Base-by-base conservation (phyloP, 1,284 basidiomycete genomes). In the Phenoliferia sp. region DNA sequence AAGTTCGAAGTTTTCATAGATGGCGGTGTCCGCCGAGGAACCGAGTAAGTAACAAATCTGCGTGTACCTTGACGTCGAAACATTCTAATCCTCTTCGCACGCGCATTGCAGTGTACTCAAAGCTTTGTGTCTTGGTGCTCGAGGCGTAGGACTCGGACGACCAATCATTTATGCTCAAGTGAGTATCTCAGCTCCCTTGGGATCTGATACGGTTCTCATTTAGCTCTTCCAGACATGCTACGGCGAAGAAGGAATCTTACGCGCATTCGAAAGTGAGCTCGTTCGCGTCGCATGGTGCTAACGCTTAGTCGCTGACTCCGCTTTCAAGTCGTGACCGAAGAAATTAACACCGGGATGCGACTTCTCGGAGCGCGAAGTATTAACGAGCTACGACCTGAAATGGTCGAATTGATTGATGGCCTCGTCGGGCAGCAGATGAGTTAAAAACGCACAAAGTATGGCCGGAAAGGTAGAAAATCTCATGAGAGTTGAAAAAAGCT, bases 41-140 rank as follows among this genome's bases (percentile, higher is more conserved):
- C 90, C 84, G 92, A 94, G 66, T 68, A 52, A 57, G 66, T 56
- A 4, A 19, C 1, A 9, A 33, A 15, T 6, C 9, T 52, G 22
- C 48, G 48, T 7, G 22, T 52, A n/a, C n/a, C n/a, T n/a, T n/a
- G n/a, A n/a, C n/a, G 48, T 7, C 6, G 19, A 52, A 26, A 26
- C 48, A 19, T 52, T 6, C 7, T 52, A 22, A 6, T 52, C 7
- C 19, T 52, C 19, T 5, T 26, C 28, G 5, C 56, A 19, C 73
- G n/a, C n/a, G n/a, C n/a, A n/a, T n/a, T n/a, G n/a, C 78, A 36
- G 78, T 78, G 88, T 94, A 15, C 80, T 96, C 64, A 97, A 97
- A 79, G 93, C 93, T 0, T 80, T 96, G 1, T 94, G 92, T 74
- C 82, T 97, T 32, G 94, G 93, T 56, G 94, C 94, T 2, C 89